Evolutionary conservation across 345 rosid species (phyloP), one percentile per base, ranked within the genome.

Genomic region (Euphorbia peplus): DNA sequence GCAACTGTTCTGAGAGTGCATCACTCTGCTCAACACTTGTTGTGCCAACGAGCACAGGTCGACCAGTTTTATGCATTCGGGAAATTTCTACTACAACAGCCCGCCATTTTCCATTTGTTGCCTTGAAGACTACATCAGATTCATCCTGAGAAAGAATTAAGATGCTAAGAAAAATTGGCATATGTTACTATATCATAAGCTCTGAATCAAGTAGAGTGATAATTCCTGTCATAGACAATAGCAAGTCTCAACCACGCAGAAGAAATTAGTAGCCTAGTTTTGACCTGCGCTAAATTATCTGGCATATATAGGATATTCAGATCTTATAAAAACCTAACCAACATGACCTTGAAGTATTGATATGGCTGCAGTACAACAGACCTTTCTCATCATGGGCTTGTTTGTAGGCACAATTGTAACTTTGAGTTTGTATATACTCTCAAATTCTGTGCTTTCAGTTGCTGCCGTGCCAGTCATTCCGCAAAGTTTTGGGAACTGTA

Each of bases 401-500:
- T 93, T 93, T 66, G 97, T 93, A 28, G 98, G 98, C 59, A 93
- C 97, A 75, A 93, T 86, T 64, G 96, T 91, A 77, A 88, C 95
- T 86, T 91, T 91, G 60, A 93, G 91, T 80, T 91, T 93, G 90
- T 91, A 93, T 77, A 93, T 93, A 86, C 97, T 93, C 83, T 89
- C 97, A 80, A 93, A 93, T 84, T 93, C 98, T 30, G 96, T 85
- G 80, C 90, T 84, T 81, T 93, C 98, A 32, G 98, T 93, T 1
- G 98, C 89, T 22, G 98, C 98, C 71, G 98, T 93, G 53, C 98
- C 98, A 79, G 98, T 93, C 98, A 93, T 93, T 65, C 97, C 98
- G 67, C 98, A 93, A 72, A 91, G 97, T 86, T 86, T 93, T 24
- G 97, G 97, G 71, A 91, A 93, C 98, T 93, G 85, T 70, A 66